These are phyloP conservation scores for Hirschioporus abietinus DNA, from an alignment of 768 basidiomycete species.

Conservation along the genomic window DNA sequence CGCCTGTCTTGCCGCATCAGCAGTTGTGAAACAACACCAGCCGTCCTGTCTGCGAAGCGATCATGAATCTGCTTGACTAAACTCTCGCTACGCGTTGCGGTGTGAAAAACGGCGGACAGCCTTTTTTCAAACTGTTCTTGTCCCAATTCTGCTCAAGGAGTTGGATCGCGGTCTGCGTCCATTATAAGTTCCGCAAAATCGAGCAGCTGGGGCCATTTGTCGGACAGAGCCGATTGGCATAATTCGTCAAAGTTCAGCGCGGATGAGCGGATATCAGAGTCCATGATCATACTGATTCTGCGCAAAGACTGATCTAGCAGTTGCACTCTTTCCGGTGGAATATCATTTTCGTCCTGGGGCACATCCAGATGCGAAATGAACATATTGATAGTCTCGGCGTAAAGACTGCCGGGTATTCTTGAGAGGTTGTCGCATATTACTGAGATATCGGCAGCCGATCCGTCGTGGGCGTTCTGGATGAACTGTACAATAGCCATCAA, in stretches of 20 bases:
- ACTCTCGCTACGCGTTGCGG: neutral
- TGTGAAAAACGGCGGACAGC: neutral
- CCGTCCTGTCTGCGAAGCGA: neutral
- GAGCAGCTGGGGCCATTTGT: neutral
- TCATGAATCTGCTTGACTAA: neutral
- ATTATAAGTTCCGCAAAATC: neutral
- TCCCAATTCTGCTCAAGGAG: neutral
- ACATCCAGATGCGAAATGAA: neutral
- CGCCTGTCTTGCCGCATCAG: neutral
- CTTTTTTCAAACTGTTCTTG: neutral
- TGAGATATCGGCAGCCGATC: neutral
- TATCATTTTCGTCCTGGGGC: neutral
- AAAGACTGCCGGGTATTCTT: neutral
- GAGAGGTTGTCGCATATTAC: neutral
- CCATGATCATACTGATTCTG: neutral
- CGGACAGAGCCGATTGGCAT: neutral
- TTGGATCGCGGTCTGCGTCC: neutral
- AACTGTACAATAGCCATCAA: neutral
- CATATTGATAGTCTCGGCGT: neutral
- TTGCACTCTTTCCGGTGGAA: neutral
- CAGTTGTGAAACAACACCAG: neutral
- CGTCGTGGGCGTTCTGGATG: neutral
- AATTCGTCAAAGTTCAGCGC: neutral
- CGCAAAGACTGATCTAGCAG: neutral
- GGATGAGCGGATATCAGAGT: neutral